Base-by-base conservation (phyloP, 2,329 filamentous ascomycete species). In the Pezicula neosporulosa region DNA sequence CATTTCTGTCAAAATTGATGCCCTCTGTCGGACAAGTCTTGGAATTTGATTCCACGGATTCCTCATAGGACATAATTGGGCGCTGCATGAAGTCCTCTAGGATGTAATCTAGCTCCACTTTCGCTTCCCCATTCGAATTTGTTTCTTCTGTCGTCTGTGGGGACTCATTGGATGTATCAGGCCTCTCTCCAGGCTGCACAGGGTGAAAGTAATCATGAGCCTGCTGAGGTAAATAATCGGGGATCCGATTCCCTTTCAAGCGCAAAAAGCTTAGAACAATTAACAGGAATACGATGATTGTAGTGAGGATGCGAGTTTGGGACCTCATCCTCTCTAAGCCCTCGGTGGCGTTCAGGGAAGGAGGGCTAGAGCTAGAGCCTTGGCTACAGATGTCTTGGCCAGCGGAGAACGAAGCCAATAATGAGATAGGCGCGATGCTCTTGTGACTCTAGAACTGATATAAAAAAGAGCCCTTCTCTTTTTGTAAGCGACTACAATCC, bases 1-100 rank as follows among this genome's bases (percentile, higher is more conserved):
- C 24, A 36, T 33, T 43, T 37, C 33, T 27, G 37, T 59, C 56
- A 43, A 46, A 57, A 35, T 59, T 59, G 35, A 52, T 48, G 18
- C 55, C 56, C 10, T 52, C n/a, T 18, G 54, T 50, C 4, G 55
- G 50, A 45, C 56, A 59, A 28, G 36, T 48, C 38, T 48, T 33
- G 12, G 54, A 49, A 18, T 50, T 55, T n/a, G 44, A 18, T 33
- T 39, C 38, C 37, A 57, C 55, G 6, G 56, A 30, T 18, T 57
- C 52, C 28, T 52, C 33, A 27, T 57, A 59, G 10, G 52, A 47
- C 30, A 52, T 30, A 15, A 59, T 30, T 2, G 56, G 55, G 6
- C 48, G 48, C 16, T 47, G 37, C n/a, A 44, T 12, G 18, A 48
- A 48, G 2, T 42, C 38, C 13, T 48, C 10, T n/a, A 42, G 15